phyloP scores from a whole-genome alignment of 1,284 basidiomycete species.

The Exsudoporus floridanus region DNA sequence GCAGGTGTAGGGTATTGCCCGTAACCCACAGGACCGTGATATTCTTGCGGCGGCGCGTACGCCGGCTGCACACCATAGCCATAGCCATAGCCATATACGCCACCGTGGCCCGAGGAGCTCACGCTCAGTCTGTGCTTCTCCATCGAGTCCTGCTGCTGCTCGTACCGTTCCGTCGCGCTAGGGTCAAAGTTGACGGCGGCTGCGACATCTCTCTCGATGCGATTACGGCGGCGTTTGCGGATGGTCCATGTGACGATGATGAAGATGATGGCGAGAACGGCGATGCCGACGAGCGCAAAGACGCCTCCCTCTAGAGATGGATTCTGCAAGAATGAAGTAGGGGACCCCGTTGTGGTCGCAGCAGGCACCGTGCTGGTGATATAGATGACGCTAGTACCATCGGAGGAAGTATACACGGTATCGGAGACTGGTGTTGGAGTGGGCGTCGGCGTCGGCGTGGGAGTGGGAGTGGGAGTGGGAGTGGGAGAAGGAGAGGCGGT shows the following conservation, averaged over 20 bases:
- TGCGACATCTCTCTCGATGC: conserved; percentile 39
- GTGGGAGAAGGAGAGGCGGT: conserved; percentile 3
- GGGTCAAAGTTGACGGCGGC: conserved; percentile 60
- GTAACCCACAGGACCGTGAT: conserved; percentile 19
- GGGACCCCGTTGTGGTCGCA: conserved; percentile 21
- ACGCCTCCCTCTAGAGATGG: conserved; percentile 58
- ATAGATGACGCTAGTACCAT: conserved; percentile 28
- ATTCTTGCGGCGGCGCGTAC: conserved; percentile 23
- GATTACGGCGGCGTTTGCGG: conserved; percentile 48
- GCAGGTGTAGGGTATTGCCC: conserved; percentile 15
- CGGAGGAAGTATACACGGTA: conserved; percentile 20
- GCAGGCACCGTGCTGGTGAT: conserved; percentile 25
- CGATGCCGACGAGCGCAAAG: conserved; percentile 53
- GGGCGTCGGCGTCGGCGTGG: conserved; percentile 2
- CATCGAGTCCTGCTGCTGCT: conserved; percentile 26
- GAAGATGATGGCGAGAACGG: conserved; percentile 49
- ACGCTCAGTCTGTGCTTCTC: conserved; percentile 41
- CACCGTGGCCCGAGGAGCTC: conserved; percentile 36
- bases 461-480: conserved; percentile 5
- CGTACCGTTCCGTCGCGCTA: conserved; percentile 32
- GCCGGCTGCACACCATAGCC: conserved; percentile 17
- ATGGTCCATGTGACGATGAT: conserved; percentile 46
- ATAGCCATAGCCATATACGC: conserved; percentile 20
- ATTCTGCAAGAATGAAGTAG: conserved; percentile 56
- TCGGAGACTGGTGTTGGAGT: conserved; percentile 2